Conservation (phyloP, 1,139 yeast genomes). For the Taiozyma onychis region DNA sequence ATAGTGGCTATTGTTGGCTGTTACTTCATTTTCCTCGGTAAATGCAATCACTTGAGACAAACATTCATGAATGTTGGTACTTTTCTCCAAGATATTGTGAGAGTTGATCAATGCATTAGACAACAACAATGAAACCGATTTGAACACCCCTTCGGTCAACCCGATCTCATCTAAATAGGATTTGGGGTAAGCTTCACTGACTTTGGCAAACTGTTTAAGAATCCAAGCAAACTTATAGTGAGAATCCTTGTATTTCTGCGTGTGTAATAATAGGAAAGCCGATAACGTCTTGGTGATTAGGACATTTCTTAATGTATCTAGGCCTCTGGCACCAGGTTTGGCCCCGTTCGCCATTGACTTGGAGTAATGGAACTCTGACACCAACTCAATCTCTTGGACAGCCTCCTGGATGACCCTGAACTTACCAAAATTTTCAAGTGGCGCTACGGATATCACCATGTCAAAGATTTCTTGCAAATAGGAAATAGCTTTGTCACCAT, state of each 20-base stretch:
- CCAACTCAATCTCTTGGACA: not conserved
- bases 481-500: not conserved
- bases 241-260: not conserved
- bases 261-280: not conserved
- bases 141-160: not conserved
- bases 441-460: not conserved
- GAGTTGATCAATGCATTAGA: not conserved
- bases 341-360: not conserved
- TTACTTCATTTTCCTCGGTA: not conserved
- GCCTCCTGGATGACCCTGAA: not conserved
- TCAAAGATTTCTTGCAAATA: not conserved
- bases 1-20: not conserved
- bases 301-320: not conserved
- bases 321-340: not conserved
- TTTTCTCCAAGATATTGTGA: constrained; percentile 1
- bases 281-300: not conserved
- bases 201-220: not conserved
- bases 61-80: constrained; percentile 1
- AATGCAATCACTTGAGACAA: not conserved
- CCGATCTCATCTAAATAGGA: not conserved
- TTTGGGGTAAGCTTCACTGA: not conserved
- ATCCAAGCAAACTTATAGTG: not conserved
- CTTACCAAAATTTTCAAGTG: not conserved
- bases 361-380: not conserved
- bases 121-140: not conserved